Evolutionary conservation across 2,329 filamentous ascomycete species (phyloP).

Genomic region (Xylariomycetidae sp.): DNA sequence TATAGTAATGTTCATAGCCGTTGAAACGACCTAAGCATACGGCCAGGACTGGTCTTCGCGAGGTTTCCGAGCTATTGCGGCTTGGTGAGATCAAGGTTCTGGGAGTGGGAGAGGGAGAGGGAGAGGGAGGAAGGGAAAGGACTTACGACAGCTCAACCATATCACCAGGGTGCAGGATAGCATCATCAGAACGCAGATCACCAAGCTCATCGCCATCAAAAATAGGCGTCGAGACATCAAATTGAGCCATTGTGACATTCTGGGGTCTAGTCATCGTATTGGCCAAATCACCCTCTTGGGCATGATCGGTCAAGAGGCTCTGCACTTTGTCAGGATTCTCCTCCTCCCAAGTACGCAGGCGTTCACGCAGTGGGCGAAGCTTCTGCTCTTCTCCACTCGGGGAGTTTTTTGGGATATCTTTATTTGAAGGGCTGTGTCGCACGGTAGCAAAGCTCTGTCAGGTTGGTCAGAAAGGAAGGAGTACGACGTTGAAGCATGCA

Average conservation of each 20-base stretch:
- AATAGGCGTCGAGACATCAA: conserved; percentile 25
- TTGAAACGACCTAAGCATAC: conserved; percentile 49
- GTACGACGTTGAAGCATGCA: too few species aligned
- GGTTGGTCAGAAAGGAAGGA: too few species aligned
- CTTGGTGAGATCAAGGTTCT: too few species aligned
- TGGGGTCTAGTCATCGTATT: conserved; percentile 34
- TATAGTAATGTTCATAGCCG: conserved; percentile 50
- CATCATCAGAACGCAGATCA: conserved; percentile 29
- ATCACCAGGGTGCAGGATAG: conserved; percentile 38
- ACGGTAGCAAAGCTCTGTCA: conserved; percentile 23
- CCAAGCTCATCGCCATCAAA: conserved; percentile 33
- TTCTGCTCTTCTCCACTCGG: too few species aligned
- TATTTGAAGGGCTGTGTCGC: conserved; percentile 9
- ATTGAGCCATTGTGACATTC: conserved; percentile 22
- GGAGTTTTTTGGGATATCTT: conserved; percentile 3
- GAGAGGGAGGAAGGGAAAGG: not conserved
- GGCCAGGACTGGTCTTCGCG: conserved; percentile 43
- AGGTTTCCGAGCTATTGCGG: conserved; percentile 29
- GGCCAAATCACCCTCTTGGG: conserved; percentile 19
- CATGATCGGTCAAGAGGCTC: conserved; percentile 23
- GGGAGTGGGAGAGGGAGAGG: too few species aligned
- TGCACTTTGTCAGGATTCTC: conserved; percentile 27
- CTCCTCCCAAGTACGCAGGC: conserved; percentile 37
- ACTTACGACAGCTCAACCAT: conserved; percentile 45
- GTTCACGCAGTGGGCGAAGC: conserved; percentile 38